Percentiles rank a stretch among this genome's conserved stretches.
Evolutionary conservation across 2,329 filamentous ascomycete genomes (phyloP).

Genomic region (Fusarium ramigenum): DNA sequence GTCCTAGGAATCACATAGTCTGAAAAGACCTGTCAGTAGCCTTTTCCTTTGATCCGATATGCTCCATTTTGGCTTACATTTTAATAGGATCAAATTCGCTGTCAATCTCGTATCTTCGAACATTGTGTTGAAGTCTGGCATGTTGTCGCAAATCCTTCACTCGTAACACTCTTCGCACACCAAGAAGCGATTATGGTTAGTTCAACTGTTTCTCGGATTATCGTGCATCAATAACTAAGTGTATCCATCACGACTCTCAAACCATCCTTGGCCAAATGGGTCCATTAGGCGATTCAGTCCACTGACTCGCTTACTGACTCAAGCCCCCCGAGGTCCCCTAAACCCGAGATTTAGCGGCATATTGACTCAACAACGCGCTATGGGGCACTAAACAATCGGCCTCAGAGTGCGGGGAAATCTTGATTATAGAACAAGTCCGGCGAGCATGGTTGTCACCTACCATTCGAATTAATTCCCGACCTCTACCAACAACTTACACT

Average conservation of each 20-base stretch:
- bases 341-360: background rate
- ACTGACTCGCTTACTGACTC: background rate
- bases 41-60: background rate
- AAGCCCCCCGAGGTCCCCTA: background rate
- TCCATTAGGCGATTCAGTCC: background rate
- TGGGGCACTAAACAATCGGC: background rate
- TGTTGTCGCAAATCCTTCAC: background rate
- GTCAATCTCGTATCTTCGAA: background rate
- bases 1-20: background rate
- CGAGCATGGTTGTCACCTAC: fast-evolving
- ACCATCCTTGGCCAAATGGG: background rate
- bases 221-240: background rate
- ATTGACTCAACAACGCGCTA: background rate
- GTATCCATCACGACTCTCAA: background rate
- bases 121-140: background rate
- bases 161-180: fast-evolving
- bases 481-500: background rate
- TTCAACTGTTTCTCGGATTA: background rate
- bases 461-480: background rate
- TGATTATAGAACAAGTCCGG: background rate
- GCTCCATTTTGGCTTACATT: background rate
- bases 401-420: background rate
- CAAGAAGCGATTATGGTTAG: background rate
- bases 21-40: background rate
- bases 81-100: background rate